These are phyloP conservation scores for Cylindrodendrum hubeiense DNA, from an alignment of 2,329 filamentous ascomycete species.

Conservation along the genomic window DNA sequence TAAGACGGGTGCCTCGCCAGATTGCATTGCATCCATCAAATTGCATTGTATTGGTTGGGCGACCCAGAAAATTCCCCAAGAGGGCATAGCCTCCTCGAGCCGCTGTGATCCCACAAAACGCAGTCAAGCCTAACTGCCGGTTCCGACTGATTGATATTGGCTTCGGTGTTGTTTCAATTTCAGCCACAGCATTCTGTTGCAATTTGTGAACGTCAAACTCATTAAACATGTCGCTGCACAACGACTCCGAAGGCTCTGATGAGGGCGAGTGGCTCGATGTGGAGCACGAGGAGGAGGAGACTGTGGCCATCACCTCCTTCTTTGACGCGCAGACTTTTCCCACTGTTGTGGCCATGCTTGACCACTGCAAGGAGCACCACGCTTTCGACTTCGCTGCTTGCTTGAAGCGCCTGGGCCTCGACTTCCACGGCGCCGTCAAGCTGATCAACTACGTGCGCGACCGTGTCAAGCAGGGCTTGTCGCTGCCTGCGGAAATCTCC, in stretches of 20 bases:
- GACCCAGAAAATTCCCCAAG: constrained; percentile 39
- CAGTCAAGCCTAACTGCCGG: constrained; percentile 32
- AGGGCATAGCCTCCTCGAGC: constrained; percentile 51
- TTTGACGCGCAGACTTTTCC: constrained; percentile 76
- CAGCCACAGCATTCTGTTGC: constrained; percentile 51
- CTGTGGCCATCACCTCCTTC: constrained; percentile 73
- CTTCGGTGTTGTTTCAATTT: constrained; percentile 2
- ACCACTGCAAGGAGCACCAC: constrained; percentile 75
- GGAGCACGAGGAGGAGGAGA: constrained; percentile 75
- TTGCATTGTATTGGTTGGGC: constrained; percentile 24
- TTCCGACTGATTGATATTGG: constrained; percentile 19
- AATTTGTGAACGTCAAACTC: constrained; percentile 50
- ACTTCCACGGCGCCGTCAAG: constrained; percentile 81
- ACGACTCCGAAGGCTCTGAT: constrained; percentile 49
- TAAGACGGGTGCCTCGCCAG: constrained; percentile 39
- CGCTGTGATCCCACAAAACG: constrained; percentile 45
- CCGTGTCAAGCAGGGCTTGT: constrained; percentile 56
- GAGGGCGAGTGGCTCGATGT: constrained; percentile 66
- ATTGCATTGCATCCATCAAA: constrained; percentile 41
- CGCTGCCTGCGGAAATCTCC: constrained; percentile 70
- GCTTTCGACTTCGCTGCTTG: constrained; percentile 75
- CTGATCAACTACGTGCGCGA: constrained; percentile 78
- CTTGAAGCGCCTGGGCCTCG: constrained; percentile 69
- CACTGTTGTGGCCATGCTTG: constrained; percentile 74
- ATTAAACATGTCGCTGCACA: constrained; percentile 43